Base-by-base conservation (phyloP, 805 yeast species). In the Spathaspora boniae region DNA sequence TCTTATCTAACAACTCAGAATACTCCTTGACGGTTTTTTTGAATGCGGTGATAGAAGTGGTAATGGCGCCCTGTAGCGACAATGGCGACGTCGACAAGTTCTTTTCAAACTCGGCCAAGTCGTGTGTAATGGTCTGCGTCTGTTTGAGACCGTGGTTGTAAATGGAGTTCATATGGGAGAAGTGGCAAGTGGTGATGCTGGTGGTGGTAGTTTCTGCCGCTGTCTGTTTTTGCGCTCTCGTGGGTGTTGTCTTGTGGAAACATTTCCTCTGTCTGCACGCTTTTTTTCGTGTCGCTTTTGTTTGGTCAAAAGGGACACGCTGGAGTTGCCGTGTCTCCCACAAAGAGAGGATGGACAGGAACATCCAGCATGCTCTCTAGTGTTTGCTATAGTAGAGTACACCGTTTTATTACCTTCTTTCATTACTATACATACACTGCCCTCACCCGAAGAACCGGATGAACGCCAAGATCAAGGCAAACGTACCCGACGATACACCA, bases 401-500 rank as follows among this genome's bases (percentile, higher is more conserved):
- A n/a, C n/a, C n/a, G n/a, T n/a, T n/a, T n/a, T n/a, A n/a, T n/a
- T n/a, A n/a, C n/a, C n/a, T n/a, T n/a, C n/a, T n/a, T n/a, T n/a
- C n/a, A n/a, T n/a, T n/a, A n/a, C n/a, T n/a, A n/a, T n/a, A n/a
- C n/a, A n/a, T n/a, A n/a, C n/a, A n/a, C n/a, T n/a, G n/a, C n/a
- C n/a, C 8, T 34, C 24, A 34, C 23, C 28, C 77, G 33, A 86
- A 66, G 48, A 93, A 68, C 50, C 98, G 74, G 33, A 89, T 86
- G 57, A 93, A 93, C 1, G 98, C 97, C 49, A 91, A 65, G 34
- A 93, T 84, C 40, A 93, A 71, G 9, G 98, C 98, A 62, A 91
- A 86, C 1, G 97, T 86, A 83, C 98, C 98, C 1, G 98, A 89
- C 54, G 95, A 86, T 14, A 93, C 97, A 70, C 98, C 98, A 50